Percentiles rank a stretch among this genome's conserved stretches.
phyloP scores from a whole-genome alignment of 805 yeast genomes.

The Spathaspora girioi region DNA sequence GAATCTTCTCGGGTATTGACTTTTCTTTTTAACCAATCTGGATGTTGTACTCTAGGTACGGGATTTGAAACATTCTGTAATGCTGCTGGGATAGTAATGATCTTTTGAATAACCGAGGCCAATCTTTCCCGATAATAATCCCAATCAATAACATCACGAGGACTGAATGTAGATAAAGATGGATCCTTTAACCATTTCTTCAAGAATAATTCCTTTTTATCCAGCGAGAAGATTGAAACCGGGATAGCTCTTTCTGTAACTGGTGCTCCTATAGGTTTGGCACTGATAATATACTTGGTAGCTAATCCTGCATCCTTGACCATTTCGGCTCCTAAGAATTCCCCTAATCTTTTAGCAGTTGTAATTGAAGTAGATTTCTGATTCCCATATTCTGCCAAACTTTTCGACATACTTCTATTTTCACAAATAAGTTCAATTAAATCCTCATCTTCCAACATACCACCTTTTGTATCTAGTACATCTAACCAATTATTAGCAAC shows the following conservation, averaged over 20 bases:
- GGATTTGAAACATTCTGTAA: slow-evolving; percentile 85
- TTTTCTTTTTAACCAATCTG: slow-evolving; percentile 80
- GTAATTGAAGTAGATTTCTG: slow-evolving; percentile 95
- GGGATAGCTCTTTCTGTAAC: slow-evolving; percentile 97
- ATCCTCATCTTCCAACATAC: slow-evolving; percentile 88
- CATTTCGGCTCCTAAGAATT: slow-evolving; percentile 93
- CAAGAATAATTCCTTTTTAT: slow-evolving; percentile 70
- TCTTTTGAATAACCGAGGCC: slow-evolving; percentile 90
- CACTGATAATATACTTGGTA: slow-evolving; percentile 87
- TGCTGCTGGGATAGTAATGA: slow-evolving; percentile 96
- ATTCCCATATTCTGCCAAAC: slow-evolving; percentile 80
- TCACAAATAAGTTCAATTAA: slow-evolving; percentile 93
- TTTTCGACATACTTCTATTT: slow-evolving; percentile 91
- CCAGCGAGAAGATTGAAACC: slow-evolving; percentile 91
- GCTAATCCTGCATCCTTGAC: slow-evolving; percentile 95
- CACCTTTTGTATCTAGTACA: slow-evolving; percentile 83
- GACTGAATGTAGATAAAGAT: slow-evolving; percentile 75
- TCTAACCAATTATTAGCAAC: slow-evolving; percentile 97
- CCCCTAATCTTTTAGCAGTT: slow-evolving; percentile 90
- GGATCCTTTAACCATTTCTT: slow-evolving; percentile 87
- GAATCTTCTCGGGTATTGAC: slow-evolving; percentile 61
- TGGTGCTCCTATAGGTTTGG: slow-evolving; percentile 78
- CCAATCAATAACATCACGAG: slow-evolving; percentile 91
- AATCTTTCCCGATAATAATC: slow-evolving; percentile 84
- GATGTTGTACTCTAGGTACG: slow-evolving; percentile 90